Evolutionary conservation across 2,329 filamentous ascomycete genomes (phyloP), one percentile per base, ranked within the genome.

Genomic region (Phyllosticta capitalensis): DNA sequence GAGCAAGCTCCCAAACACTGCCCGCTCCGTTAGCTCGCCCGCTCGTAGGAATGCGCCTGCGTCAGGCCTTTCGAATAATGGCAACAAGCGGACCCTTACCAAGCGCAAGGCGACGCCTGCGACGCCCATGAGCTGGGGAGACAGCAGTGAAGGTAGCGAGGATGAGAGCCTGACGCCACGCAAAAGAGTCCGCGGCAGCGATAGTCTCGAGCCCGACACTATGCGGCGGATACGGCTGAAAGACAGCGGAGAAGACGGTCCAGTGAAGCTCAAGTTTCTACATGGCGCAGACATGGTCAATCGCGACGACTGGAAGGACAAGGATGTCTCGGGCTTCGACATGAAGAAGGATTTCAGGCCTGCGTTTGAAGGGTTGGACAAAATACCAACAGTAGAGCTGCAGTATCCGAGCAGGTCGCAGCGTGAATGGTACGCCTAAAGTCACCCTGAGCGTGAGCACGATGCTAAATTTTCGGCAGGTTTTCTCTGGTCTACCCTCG

Each of bases 321-420:
- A 59, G 5, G 53, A n/a, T 19, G 58, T 59, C 12, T 21, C 24
- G 20, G 58, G 58, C 28, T 59, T 54, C 26, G 52, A 59, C 26
- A 26, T 48, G 53, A 69, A 67, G 10, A 71, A 70, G 57, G 79
- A 80, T 63, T 84, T 79, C 69, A 79, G 76, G 63, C 75, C 77
- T 24, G 80, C 78, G 22, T 81, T 79, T 65, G 75, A 75, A 12
- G 75, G 72, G 50, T 71, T 71, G 52, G 70, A 72, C 12, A 73
- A 75, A 54, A 71, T 77, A 20, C 68, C 71, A 26, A 72, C 76
- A 10, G 82, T 95, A 61, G 78, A 86, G 68, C 76, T 97, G 65
- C 89, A 94, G 71, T 97, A 97, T 72, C 92, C 94, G 9, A 92
- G 89, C 71, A 78, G 80, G 63, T 82, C 84, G 59, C 79, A 80